A percentile compares a stretch with the other conserved stretches of the same genome.
These are phyloP conservation scores for Pichia sorboxylosa DNA, from an alignment of 1,139 yeast genomes.

Conservation along the genomic window DNA sequence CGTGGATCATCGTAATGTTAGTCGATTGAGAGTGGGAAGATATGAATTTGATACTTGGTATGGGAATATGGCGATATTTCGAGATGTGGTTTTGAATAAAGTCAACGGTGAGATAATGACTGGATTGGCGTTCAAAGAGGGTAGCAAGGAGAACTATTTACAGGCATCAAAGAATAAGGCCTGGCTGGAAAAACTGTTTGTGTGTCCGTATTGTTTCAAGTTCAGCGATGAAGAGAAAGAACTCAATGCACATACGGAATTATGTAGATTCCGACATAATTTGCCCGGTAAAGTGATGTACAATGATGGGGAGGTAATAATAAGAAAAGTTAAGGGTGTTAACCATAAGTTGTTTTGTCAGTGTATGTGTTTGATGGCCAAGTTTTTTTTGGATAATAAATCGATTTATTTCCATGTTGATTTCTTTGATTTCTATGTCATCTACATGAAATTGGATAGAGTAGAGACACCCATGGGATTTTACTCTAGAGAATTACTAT, in stretches of 20 bases:
- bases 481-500: conserved; percentile 74
- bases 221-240: conserved; percentile 39
- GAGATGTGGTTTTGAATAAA: conserved; percentile 4
- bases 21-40: conserved; percentile 53
- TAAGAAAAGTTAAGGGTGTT: conserved; percentile 57
- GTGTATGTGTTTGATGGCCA: conserved; percentile 72
- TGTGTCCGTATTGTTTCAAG: conserved; percentile 79
- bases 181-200: conserved; percentile 53
- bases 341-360: conserved; percentile 62
- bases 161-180: conserved; percentile 10
- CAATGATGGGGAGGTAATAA: conserved; percentile 40
- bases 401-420: conserved; percentile 75
- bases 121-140: no score
- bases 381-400: conserved; percentile 82
- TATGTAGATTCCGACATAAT: conserved; percentile 35
- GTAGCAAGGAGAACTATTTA: no score
- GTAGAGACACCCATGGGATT: conserved; percentile 65
- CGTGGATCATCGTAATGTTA: conserved; percentile 47
- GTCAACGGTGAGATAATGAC: conserved; percentile 1
- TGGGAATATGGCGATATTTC: conserved; percentile 69
- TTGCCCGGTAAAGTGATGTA: conserved; percentile 64
- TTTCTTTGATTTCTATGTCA: conserved; percentile 66
- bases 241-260: conserved; percentile 8
- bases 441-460: conserved; percentile 38
- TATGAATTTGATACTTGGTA: conserved; percentile 71